phyloP scores from a whole-genome alignment of 2,329 filamentous ascomycete species.

The Fonsecaea erecta region DNA sequence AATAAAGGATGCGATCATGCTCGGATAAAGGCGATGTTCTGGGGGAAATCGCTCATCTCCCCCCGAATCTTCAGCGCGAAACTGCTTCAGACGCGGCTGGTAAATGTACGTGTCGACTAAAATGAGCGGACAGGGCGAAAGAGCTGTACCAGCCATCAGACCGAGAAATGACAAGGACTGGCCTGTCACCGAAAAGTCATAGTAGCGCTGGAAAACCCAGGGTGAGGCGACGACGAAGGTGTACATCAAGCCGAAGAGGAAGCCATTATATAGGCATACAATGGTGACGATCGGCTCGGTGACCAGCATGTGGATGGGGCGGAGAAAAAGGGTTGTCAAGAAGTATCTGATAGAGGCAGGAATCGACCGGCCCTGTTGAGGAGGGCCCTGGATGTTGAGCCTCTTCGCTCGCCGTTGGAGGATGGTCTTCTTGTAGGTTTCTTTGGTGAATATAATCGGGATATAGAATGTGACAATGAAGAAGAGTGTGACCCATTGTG shows the following conservation, averaged over 20 bases:
- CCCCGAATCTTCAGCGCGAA: conserved; percentile 13
- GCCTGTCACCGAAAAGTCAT: conserved; percentile 27
- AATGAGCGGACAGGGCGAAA: conserved; percentile 32
- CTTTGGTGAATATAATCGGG: conserved; percentile 40
- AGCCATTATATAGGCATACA: conserved; percentile 74
- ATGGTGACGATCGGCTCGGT: conserved; percentile 71
- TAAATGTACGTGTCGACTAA: conserved; percentile 32
- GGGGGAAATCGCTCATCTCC: conserved; percentile 30
- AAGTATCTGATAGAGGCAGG: conserved; percentile 54
- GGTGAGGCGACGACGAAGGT: conserved; percentile 85
- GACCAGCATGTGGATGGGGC: conserved; percentile 68
- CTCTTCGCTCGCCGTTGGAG: conserved; percentile 30
- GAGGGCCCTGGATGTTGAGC: conserved; percentile 18
- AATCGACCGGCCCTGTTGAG: conserved; percentile 58
- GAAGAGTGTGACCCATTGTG: conserved; percentile 43
- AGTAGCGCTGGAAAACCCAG: conserved; percentile 65
- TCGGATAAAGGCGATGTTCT: conserved; percentile 39
- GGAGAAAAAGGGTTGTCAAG: conserved; percentile 47
- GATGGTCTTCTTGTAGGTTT: conserved; percentile 42
- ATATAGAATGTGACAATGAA: conserved; percentile 40
- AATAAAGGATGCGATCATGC: conserved; percentile 39
- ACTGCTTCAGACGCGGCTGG: conserved; percentile 54
- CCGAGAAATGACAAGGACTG: conserved; percentile 36
- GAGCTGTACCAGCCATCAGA: conserved; percentile 28
- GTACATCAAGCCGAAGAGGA: conserved; percentile 79